phyloP scores from a whole-genome alignment of 2,329 filamentous ascomycete genomes.

The Pseudogymnoascus sp. region DNA sequence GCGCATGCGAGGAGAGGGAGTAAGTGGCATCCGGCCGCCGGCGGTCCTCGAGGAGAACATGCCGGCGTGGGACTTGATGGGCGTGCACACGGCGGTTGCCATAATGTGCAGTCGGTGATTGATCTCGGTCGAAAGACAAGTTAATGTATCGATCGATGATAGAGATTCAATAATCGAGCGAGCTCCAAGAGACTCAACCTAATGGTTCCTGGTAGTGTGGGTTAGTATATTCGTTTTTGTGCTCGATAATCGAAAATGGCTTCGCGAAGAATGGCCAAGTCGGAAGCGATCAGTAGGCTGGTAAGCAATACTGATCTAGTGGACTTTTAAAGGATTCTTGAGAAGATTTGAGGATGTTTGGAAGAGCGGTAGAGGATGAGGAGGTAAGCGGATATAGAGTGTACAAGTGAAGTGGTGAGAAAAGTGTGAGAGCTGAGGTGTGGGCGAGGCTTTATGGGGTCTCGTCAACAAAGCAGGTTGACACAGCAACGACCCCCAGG shows the following conservation, averaged over 20 bases:
- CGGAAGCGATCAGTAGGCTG: conserved; percentile 38
- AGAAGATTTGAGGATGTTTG: conserved; percentile 23
- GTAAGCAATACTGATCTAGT: conserved; percentile 41
- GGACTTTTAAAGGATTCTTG: conserved; percentile 27
- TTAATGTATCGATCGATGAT: conserved; percentile 39
- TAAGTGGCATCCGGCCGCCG: conserved; percentile 89
- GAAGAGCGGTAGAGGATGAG: conserved; percentile 29
- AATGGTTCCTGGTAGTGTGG: conserved; percentile 47
- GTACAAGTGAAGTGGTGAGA: conserved; percentile 25
- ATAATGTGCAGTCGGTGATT: conserved; percentile 49
- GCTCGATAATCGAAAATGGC: conserved; percentile 37
- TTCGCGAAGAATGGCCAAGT: conserved; percentile 39
- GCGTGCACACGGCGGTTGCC: conserved; percentile 83
- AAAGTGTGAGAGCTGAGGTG: conserved; percentile 19
- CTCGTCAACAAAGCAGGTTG: conserved; percentile 27
- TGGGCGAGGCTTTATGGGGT: conserved; percentile 32
- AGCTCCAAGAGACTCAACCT: conserved; percentile 53
- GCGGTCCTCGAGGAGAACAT: conserved; percentile 89
- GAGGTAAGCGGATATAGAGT: conserved; percentile 26
- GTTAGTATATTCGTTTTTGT: conserved; percentile 41
- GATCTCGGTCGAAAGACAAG: conserved; percentile 40
- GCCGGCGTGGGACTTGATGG: conserved; percentile 88
- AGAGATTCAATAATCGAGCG: conserved; percentile 32
- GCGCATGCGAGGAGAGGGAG: conserved; percentile 72
- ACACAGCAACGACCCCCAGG: conserved; percentile 35